Conservation (phyloP, 2,329 filamentous ascomycete species). For the Neonectria ditissima region DNA sequence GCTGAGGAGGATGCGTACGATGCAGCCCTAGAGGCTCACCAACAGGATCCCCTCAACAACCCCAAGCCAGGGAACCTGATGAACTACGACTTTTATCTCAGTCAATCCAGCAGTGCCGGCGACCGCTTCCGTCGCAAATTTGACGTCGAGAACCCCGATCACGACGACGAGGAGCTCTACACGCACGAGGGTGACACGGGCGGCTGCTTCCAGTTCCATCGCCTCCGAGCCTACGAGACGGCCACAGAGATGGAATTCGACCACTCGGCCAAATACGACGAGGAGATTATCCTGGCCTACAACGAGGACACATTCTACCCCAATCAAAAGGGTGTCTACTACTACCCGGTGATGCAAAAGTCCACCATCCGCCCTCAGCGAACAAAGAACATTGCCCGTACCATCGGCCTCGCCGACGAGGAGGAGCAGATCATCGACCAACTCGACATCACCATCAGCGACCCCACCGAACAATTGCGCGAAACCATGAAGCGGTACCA, state of each 20-base stretch:
- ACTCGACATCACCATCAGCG: constrained; percentile 66
- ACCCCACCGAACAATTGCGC: constrained; percentile 66
- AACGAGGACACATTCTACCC: constrained; percentile 65
- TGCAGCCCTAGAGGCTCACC: constrained; percentile 63
- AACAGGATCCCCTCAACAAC: constrained; percentile 66
- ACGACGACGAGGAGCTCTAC: constrained; percentile 66
- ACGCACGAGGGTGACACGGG: constrained; percentile 60
- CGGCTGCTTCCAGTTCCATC: constrained; percentile 70
- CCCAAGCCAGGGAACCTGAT: constrained; percentile 68
- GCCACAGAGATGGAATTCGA: constrained; percentile 67
- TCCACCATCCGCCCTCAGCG: constrained; percentile 72
- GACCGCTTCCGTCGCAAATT: constrained; percentile 71
- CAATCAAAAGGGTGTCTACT: constrained; percentile 70
- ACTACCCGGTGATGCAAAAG: constrained; percentile 76
- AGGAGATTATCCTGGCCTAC: constrained; percentile 71
- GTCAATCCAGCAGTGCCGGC: constrained; percentile 60
- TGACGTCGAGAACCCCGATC: constrained; percentile 66
- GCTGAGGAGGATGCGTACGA: constrained; percentile 66
- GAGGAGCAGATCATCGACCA: constrained; percentile 67
- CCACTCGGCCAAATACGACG: constrained; percentile 70
- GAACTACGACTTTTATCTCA: constrained; percentile 76
- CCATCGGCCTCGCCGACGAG: constrained; percentile 60
- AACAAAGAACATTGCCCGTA: constrained; percentile 71
- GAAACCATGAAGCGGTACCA: constrained; percentile 65
- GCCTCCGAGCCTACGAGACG: constrained; percentile 74